Conservation (phyloP, 2,329 filamentous ascomycete species). For the Fusarium sp. region DNA sequence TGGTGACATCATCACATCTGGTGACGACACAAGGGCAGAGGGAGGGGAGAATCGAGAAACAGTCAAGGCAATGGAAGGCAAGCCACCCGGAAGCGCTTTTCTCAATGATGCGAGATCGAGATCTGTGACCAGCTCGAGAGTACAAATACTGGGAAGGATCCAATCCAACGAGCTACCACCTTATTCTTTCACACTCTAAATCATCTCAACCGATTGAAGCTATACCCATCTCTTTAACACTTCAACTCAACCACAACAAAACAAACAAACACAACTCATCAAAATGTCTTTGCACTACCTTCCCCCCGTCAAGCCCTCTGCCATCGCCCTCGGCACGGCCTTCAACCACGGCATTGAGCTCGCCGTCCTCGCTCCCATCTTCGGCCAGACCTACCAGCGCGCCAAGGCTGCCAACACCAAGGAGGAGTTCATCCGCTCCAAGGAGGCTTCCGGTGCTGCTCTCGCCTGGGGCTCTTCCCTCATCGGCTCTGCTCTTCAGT, state of each 20-base stretch:
- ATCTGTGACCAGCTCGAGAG: constrained; percentile 32
- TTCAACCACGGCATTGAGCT: constrained; percentile 96
- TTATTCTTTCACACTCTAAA: constrained; percentile 1
- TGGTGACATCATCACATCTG: constrained; percentile 56
- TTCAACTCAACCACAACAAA: neutral
- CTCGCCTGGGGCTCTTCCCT: constrained; percentile 91
- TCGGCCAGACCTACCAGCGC: constrained; percentile 93
- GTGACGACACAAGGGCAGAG: constrained; percentile 46
- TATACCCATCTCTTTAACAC: constrained; percentile 1
- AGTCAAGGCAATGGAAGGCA: constrained; percentile 28
- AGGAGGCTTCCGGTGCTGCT: constrained; percentile 88
- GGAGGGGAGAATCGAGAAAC: constrained; percentile 6
- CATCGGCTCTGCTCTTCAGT: constrained; percentile 86
- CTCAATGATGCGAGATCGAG: constrained; percentile 40
- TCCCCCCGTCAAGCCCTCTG: constrained; percentile 91
- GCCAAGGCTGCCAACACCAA: constrained; percentile 92
- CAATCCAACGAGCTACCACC: neutral
- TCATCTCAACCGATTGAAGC: constrained; percentile 23
- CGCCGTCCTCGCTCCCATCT: constrained; percentile 86
- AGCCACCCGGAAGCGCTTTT: constrained; percentile 23
- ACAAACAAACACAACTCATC: constrained; percentile 43
- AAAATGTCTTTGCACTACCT: constrained; percentile 72
- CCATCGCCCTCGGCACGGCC: constrained; percentile 93
- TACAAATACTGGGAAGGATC: constrained; percentile 41
- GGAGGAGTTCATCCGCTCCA: constrained; percentile 95